Conservation (phyloP, 2,329 filamentous ascomycete genomes). For the Penicillium rolfsii region DNA sequence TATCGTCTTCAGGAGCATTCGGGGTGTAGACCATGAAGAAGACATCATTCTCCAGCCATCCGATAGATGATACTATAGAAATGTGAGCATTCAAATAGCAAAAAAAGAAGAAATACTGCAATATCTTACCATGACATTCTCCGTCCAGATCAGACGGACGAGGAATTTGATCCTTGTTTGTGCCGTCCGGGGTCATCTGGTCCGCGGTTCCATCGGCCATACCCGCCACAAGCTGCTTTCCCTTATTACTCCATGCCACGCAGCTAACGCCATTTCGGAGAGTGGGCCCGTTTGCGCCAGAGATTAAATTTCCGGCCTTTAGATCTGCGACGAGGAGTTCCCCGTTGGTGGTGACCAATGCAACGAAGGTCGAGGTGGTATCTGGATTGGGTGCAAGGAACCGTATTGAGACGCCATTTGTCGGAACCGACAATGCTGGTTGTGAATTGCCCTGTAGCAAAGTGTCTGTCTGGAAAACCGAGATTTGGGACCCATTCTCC, state of each 20-base stretch:
- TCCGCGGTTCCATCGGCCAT: conserved; percentile 76
- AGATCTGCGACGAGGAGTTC: conserved; percentile 84
- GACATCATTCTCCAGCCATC: conserved; percentile 85
- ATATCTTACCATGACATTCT: conserved; percentile 63
- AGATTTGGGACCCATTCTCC: conserved; percentile 77
- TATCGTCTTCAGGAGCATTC: conserved; percentile 57
- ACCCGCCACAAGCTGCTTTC: conserved; percentile 90
- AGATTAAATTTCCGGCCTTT: conserved; percentile 63
- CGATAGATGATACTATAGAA: conserved; percentile 69
- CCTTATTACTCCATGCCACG: conserved; percentile 87
- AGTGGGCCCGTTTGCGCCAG: conserved; percentile 63
- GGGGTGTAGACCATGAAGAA: conserved; percentile 80
- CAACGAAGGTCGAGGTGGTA: conserved; percentile 68
- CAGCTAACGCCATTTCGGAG: conserved; percentile 78
- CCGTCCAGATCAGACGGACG: conserved; percentile 68
- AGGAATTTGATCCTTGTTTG: conserved; percentile 76
- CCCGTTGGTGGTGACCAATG: conserved; percentile 77
- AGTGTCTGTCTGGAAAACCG: conserved; percentile 75
- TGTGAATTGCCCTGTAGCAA: conserved; percentile 69
- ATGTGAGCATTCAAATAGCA: conserved; percentile 9
- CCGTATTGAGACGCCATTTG: conserved; percentile 73
- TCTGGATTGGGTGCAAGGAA: conserved; percentile 80
- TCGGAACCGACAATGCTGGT: conserved; percentile 73
- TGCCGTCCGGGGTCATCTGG: conserved; percentile 83
- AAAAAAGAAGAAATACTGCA: neutral